Evolutionary conservation across 2,329 filamentous ascomycete species (phyloP).

Genomic region (Macrophomina pseudophaseolina): DNA sequence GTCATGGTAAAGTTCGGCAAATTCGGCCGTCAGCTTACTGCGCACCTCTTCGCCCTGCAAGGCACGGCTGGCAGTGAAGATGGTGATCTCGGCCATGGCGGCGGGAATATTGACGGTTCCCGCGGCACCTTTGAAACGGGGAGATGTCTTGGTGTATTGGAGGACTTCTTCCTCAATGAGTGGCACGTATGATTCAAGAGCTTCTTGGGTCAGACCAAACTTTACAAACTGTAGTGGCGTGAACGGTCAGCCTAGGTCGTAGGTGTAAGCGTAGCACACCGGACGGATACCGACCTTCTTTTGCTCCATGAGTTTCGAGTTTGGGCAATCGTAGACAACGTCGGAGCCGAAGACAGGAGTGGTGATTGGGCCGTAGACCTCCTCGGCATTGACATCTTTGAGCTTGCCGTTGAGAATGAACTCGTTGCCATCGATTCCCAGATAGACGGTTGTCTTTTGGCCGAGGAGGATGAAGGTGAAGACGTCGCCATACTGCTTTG

Average conservation of each 20-base stretch:
- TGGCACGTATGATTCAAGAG: constrained; percentile 72
- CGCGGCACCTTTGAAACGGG: constrained; percentile 63
- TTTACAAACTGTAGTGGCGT: constrained; percentile 65
- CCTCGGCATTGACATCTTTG: constrained; percentile 60
- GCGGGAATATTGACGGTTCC: constrained; percentile 71
- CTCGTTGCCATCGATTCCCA: constrained; percentile 60
- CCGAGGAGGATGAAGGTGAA: constrained; percentile 62
- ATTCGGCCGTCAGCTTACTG: constrained; percentile 72
- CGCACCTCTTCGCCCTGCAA: constrained; percentile 80
- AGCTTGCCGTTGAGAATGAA: constrained; percentile 63
- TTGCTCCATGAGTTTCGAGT: constrained; percentile 38
- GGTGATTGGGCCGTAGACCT: constrained; percentile 56
- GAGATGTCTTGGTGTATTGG: constrained; percentile 68
- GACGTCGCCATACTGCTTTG: constrained; percentile 55
- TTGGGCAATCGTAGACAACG: constrained; percentile 38
- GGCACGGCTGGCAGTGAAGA: constrained; percentile 82
- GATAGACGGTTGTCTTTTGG: constrained; percentile 56
- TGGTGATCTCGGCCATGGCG: constrained; percentile 78
- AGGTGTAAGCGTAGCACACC: too few relatives aligned
- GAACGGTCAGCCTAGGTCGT: constrained; percentile 30
- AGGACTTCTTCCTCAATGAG: constrained; percentile 74
- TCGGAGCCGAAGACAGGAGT: constrained; percentile 35
- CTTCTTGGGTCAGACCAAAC: constrained; percentile 70
- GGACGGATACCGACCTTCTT: constrained; percentile 29
- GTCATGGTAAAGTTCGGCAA: constrained; percentile 79